A percentile compares a stretch with the other conserved stretches of the same genome.
Evolutionary conservation across 371 early-diverging fungal species (phyloP).

Genomic region (Synchytrium microbalum): DNA sequence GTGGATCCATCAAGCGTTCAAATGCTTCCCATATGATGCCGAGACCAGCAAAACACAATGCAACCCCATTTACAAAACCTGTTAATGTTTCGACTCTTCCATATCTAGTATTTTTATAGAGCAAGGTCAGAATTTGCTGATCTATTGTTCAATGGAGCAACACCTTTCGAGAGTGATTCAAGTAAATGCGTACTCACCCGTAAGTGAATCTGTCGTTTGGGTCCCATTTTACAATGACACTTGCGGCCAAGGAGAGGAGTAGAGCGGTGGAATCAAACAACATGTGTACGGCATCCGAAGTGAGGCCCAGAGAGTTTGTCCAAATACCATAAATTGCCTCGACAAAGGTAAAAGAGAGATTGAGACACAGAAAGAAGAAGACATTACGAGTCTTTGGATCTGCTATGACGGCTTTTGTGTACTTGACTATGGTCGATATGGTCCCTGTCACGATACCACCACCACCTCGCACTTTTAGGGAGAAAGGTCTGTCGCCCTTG

Average conservation of each 20-base stretch:
- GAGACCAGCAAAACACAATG: slow-evolving; percentile 76
- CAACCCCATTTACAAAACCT: slow-evolving; percentile 86
- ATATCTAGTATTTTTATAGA: slow-evolving; percentile 42
- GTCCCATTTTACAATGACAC: slow-evolving; percentile 87
- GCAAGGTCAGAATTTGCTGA: background rate
- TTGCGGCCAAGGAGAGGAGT: slow-evolving; percentile 75
- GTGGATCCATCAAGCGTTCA: slow-evolving; percentile 75
- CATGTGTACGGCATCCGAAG: slow-evolving; percentile 96
- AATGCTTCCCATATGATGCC: slow-evolving; percentile 86
- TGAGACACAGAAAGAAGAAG: slow-evolving; percentile 82
- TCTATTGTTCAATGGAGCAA: background rate
- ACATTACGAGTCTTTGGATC: slow-evolving; percentile 64
- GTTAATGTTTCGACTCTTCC: slow-evolving; percentile 84
- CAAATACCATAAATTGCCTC: slow-evolving; percentile 83
- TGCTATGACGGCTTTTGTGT: slow-evolving; percentile 27
- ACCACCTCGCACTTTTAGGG: too few relatives aligned
- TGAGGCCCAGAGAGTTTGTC: slow-evolving; percentile 88
- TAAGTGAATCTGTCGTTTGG: slow-evolving; percentile 67
- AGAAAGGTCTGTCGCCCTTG: background rate
- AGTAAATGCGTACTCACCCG: slow-evolving; percentile 41
- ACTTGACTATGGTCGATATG: slow-evolving; percentile 10
- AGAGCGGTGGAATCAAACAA: slow-evolving; percentile 92
- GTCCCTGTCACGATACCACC: too few relatives aligned
- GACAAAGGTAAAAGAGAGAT: slow-evolving; percentile 88
- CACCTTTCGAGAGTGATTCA: background rate